Evolutionary conservation across 140 eudicot genomes (phyloP), one percentile per base, ranked within the genome.

Genomic region (Senecio squalidus): DNA sequence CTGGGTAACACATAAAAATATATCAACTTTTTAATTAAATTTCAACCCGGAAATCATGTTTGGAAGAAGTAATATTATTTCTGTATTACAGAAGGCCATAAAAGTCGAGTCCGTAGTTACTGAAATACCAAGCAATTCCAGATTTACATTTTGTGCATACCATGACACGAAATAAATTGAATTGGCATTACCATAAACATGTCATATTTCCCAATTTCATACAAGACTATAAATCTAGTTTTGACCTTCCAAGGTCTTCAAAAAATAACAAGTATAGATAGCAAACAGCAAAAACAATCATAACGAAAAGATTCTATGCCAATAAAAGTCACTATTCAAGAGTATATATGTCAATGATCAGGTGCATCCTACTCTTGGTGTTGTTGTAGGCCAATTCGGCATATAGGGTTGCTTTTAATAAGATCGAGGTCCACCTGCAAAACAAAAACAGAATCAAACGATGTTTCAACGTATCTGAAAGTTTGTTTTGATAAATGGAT

Each of bases 401-500:
- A 92, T 22, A 87, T 73, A 0, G 96, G 89, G 60, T 87, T 92
- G 62, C 77, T 82, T 68, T 92, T 92, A 51, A 87, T 92, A 58
- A 92, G 89, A 48, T 82, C 66, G 4, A 92, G 89, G 77, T 92
- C 96, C 76, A 91, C 98, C 98, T 91, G 80, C 68, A 67, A 58
- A 70, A 56, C n/a, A 27, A 11, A 68, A 11, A 40, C 29, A 51
- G 13, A 51, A 50, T 23, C 38, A 22, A 13, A 21, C 20, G 2
- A 57, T 15, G 14, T 4, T 53, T 66, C 30, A 14, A n/a, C 63
- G 18, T 26, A 3, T 5, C n/a, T 4, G 17, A 26, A 5, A n/a
- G 8, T 0, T 28, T 26, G 15, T 64, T n/a, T 9, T 9, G 22
- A 17, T 5, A 60, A 55, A 1, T 23, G 24, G 15, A 17, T 62